A percentile compares a stretch with the other conserved stretches of the same genome.
Conservation (phyloP, 2,329 filamentous ascomycete species). For the Penicillium sp. region DNA sequence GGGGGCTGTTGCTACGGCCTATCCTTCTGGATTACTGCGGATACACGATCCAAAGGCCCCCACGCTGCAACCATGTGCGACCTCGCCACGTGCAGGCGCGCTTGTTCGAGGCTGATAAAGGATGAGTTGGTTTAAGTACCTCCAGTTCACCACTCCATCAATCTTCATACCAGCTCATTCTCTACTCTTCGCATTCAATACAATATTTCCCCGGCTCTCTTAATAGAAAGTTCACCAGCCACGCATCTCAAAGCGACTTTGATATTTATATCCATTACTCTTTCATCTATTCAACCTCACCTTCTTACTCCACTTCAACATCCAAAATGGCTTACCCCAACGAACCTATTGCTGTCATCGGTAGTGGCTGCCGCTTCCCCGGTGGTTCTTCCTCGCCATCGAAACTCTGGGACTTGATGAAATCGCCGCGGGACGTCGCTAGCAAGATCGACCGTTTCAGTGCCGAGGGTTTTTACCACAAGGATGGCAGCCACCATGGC, state of each 20-base stretch:
- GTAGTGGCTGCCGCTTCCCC: constrained; percentile 6
- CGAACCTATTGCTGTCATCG: constrained; percentile 15
- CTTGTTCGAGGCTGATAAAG: not conserved
- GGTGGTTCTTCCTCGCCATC: constrained; percentile 1
- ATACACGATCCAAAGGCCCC: not conserved
- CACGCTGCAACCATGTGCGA: not conserved
- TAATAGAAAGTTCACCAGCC: not conserved
- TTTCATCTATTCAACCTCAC: not conserved
- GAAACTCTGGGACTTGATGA: constrained; percentile 8
- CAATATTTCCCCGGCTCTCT: not conserved
- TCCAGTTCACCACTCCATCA: not conserved
- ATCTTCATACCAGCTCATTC: not conserved
- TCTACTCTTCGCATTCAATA: not conserved
- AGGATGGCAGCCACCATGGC: not conserved
- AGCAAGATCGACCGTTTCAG: constrained; percentile 2
- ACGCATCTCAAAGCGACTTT: not conserved
- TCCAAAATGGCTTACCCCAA: not conserved
- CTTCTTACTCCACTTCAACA: not conserved
- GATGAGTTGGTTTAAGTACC: not conserved
- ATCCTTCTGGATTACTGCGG: not conserved
- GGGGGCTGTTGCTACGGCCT: not conserved
- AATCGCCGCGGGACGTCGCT: not conserved
- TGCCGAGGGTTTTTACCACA: constrained; percentile 3
- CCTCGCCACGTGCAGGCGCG: not conserved
- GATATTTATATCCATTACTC: not conserved